Percentiles rank a stretch among this genome's conserved stretches.
phyloP scores from a whole-genome alignment of 2,329 filamentous ascomycete species.

The Aspergillus oerlinghausenensis region DNA sequence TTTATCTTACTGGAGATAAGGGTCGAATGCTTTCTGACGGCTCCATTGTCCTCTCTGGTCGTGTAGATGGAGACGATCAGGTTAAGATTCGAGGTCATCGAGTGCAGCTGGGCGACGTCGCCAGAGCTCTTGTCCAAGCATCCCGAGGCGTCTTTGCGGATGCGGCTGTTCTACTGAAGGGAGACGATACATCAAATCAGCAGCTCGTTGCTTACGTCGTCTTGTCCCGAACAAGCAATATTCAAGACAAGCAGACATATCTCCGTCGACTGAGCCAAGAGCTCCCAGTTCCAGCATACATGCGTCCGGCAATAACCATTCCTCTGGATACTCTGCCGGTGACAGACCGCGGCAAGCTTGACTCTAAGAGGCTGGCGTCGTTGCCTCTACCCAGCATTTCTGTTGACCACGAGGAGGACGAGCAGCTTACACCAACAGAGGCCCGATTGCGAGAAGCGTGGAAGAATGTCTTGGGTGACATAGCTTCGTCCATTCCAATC shows the following conservation, averaged over 20 bases:
- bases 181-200: background rate
- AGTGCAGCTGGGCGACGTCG: conserved; percentile 4
- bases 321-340: conserved; percentile 2
- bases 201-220: conserved; percentile 5
- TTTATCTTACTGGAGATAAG: conserved; percentile 8
- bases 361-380: background rate
- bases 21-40: conserved; percentile 6
- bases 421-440: conserved; percentile 3
- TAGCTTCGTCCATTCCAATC: background rate
- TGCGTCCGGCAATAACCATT: conserved; percentile 3
- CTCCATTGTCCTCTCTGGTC: conserved; percentile 5
- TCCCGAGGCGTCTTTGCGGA: conserved; percentile 2
- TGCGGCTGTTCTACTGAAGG: conserved; percentile 1
- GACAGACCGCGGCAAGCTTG: conserved; percentile 5
- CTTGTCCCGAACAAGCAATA: conserved; percentile 1
- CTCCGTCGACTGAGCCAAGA: conserved; percentile 3
- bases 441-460: conserved; percentile 6
- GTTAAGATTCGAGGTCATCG: conserved; percentile 8
- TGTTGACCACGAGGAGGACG: background rate
- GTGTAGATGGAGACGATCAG: conserved; percentile 7
- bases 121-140: conserved; percentile 2
- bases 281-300: conserved; percentile 3
- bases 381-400: conserved; percentile 8
- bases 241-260: conserved; percentile 2
- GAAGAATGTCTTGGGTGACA: conserved; percentile 5